A percentile compares a stretch with the other conserved stretches of the same genome.
Conservation (phyloP, 805 yeast species). For the Metschnikowia baotianmanensis region DNA sequence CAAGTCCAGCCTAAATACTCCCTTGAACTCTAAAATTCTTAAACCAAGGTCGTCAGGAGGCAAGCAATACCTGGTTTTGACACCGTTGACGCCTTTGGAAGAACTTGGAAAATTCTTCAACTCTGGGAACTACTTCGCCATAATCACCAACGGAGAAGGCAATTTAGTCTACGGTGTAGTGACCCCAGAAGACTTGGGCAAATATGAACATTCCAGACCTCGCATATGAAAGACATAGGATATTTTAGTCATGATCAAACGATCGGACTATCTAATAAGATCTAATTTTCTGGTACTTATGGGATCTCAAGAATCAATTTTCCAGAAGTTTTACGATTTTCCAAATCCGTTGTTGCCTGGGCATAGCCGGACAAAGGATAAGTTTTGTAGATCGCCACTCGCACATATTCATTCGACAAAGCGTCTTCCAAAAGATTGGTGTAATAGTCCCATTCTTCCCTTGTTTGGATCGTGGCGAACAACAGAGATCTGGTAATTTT, state of each 20-base stretch:
- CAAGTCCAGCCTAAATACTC: slow-evolving; percentile 13
- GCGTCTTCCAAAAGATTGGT: slow-evolving; percentile 44
- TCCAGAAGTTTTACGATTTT: slow-evolving; percentile 71
- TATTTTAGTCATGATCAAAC: background rate
- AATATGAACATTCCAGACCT: slow-evolving; percentile 24
- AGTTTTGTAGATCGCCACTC: slow-evolving; percentile 47
- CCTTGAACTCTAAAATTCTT: slow-evolving; percentile 33
- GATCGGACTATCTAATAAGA: background rate
- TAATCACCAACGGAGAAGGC: slow-evolving; percentile 52
- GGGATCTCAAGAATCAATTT: slow-evolving; percentile 60
- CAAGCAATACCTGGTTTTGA: slow-evolving; percentile 42
- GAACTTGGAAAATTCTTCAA: slow-evolving; percentile 50
- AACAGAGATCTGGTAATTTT: slow-evolving; percentile 65
- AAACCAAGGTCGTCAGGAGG: slow-evolving; percentile 30
- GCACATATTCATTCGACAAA: slow-evolving; percentile 9
- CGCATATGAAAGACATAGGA: slow-evolving; percentile 9
- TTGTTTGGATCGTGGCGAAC: slow-evolving; percentile 46
- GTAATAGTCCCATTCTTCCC: slow-evolving; percentile 55
- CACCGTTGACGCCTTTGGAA: slow-evolving; percentile 56
- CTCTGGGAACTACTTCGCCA: slow-evolving; percentile 51
- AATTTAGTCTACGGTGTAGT: slow-evolving; percentile 59
- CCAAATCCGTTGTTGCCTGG: slow-evolving; percentile 39
- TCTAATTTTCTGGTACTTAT: background rate
- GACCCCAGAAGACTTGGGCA: slow-evolving; percentile 35
- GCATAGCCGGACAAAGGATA: slow-evolving; percentile 63